Conservation (phyloP, 2,329 filamentous ascomycete species). For the Stemphylium vesicarium region DNA sequence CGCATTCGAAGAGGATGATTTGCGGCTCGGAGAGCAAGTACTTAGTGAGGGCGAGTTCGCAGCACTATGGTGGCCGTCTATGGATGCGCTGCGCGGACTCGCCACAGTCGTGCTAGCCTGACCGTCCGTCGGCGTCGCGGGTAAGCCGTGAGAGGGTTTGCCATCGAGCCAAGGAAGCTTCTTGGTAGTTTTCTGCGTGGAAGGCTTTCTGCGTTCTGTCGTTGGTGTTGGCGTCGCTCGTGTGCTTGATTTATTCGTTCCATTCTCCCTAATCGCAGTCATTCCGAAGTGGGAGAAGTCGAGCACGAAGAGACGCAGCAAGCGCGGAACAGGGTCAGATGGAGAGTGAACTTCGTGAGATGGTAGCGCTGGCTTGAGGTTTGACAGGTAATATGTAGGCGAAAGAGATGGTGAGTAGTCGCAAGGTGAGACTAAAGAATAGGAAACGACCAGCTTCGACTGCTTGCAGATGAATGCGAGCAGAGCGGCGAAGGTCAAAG, state of each 20-base stretch:
- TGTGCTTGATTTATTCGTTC: neutral
- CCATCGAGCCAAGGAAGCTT: conserved; percentile 43
- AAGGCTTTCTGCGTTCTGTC: conserved; percentile 14
- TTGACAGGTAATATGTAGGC: neutral
- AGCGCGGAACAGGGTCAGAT: no score
- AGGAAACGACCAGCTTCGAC: conserved; percentile 21
- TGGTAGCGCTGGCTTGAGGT: neutral
- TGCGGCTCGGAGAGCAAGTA: conserved; percentile 9
- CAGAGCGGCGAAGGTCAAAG: neutral
- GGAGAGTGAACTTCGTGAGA: neutral
- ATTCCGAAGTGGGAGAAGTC: neutral
- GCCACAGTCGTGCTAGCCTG: conserved; percentile 1
- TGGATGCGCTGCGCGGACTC: conserved; percentile 3
- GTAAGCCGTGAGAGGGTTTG: conserved; percentile 17
- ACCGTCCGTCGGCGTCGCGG: neutral
- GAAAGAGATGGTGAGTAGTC: neutral
- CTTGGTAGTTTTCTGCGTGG: conserved; percentile 19
- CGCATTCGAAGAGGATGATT: neutral
- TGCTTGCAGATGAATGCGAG: conserved; percentile 1
- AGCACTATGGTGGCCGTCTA: conserved; percentile 7
- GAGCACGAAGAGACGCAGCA: neutral
- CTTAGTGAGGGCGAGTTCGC: conserved; percentile 10
- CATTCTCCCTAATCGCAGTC: neutral
- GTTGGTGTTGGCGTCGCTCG: neutral
- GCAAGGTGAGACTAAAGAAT: conserved; percentile 1